Base-by-base conservation (phyloP, 2,329 filamentous ascomycete genomes). In the Dryadomyces quercus-mongolicae region DNA sequence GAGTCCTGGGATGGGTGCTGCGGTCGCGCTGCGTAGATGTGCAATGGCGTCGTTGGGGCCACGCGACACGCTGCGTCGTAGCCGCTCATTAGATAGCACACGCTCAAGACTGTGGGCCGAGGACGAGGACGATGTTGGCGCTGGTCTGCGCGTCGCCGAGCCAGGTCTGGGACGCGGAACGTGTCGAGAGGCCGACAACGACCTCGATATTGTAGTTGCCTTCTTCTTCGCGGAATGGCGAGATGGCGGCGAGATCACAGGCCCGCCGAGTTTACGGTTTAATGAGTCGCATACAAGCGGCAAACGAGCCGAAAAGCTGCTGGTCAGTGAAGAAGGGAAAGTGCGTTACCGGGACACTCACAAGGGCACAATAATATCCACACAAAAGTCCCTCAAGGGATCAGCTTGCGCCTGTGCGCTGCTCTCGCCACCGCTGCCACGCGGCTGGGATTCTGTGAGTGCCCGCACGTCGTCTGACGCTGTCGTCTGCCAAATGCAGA, bases 401-500 rank as follows among this genome's bases (percentile, higher is more conserved):
- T 91, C 86, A 0, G 73, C 71, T 20, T 73, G 70, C 55, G 25
- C 31, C 48, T 36, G 47, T 13, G 8, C 3, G 18, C 16, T 66
- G 54, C 12, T 44, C 2, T 66, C 65, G 45, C 70, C 38, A 2
- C 59, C 58, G 1, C 65, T 38, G 2, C 59, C 58, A 1, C 65
- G 60, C 5, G 62, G 58, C 57, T 79, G 76, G 1, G 74, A 72
- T 54, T 78, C 75, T 47, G 74, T 73, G 16, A 76, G 61, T 15
- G 77, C 63, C 42, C 73, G 69, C 56, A 77, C 67, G 54, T 81
- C 77, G 58, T 85, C 79, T 21, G 81, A 70, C 40, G 82, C 81
- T 8, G 87, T 83, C 3, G 86, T 88, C 63, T 91, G 85, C 87
- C 87, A 92, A 56, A 93, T 93, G 62, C 85, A 88, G 22, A 93